Conservation (phyloP, 148 eudicot species). For the Rhododendron molle region DNA sequence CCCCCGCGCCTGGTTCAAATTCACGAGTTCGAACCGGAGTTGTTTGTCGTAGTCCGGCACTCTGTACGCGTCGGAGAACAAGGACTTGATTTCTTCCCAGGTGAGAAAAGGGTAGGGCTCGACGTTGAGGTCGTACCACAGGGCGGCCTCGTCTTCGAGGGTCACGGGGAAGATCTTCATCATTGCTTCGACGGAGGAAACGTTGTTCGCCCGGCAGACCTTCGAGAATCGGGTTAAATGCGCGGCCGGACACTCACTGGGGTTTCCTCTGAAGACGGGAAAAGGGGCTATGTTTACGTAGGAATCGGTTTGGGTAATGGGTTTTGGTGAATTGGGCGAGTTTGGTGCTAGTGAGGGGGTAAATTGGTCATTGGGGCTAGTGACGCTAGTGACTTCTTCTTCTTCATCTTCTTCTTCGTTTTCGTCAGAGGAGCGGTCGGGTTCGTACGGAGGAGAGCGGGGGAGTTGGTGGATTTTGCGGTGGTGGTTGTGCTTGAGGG, state of each 20-base stretch:
- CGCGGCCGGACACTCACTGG: constrained; percentile 13
- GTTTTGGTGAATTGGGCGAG: not conserved
- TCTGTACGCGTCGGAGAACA: constrained; percentile 21
- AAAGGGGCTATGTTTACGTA: constrained; percentile 19
- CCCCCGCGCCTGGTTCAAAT: not conserved
- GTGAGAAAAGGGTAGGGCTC: constrained; percentile 25
- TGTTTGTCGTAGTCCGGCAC: not conserved
- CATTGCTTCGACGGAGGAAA: constrained; percentile 10
- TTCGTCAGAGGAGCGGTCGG: not conserved
- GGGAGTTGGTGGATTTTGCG: not conserved
- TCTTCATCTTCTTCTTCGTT: not conserved
- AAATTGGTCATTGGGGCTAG: not conserved
- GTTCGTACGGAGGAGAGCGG: not conserved
- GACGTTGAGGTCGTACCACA: constrained; percentile 33
- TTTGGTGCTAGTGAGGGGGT: not conserved
- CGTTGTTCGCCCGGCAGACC: constrained; percentile 23
- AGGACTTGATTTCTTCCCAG: constrained; percentile 25
- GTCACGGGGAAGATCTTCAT: constrained; percentile 26
- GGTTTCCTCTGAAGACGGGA: constrained; percentile 14
- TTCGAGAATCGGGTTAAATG: constrained; percentile 25
- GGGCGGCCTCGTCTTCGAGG: constrained; percentile 24
- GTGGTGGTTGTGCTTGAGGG: not conserved
- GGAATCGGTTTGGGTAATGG: not conserved
- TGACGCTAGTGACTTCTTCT: not conserved
- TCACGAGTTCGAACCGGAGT: not conserved